Conservation (phyloP, 495 filamentous ascomycete genomes). For the Gamarada debralockiae region DNA sequence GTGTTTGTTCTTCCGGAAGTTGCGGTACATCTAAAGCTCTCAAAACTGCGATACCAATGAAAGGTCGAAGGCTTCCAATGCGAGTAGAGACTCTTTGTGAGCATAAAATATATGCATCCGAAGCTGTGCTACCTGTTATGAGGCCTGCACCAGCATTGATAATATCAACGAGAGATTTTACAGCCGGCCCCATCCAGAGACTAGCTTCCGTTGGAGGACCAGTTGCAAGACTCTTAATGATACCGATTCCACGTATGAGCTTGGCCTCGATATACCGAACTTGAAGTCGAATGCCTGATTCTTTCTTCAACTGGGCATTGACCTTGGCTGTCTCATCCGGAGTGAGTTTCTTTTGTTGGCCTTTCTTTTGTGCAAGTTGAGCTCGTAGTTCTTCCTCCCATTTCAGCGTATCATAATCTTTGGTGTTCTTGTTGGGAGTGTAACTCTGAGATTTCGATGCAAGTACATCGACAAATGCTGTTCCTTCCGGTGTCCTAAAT, state of each 20-base stretch:
- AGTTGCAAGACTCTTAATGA: conserved; percentile 74
- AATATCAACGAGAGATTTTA: conserved; percentile 63
- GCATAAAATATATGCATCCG: conserved; percentile 72
- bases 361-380: conserved; percentile 88
- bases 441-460: conserved; percentile 66
- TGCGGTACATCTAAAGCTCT: conserved; percentile 69
- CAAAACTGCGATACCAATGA: conserved; percentile 84
- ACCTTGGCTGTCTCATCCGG: conserved; percentile 85
- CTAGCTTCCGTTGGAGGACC: conserved; percentile 82
- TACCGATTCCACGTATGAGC: conserved; percentile 75
- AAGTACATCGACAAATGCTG: conserved; percentile 83
- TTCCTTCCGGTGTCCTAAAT: conserved; percentile 82
- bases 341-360: conserved; percentile 84
- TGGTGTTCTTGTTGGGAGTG: conserved; percentile 73
- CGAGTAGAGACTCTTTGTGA: conserved; percentile 68
- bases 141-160: conserved; percentile 76
- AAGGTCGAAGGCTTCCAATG: conserved; percentile 71
- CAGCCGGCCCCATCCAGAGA: conserved; percentile 78
- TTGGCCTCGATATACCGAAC: conserved; percentile 63
- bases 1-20: conserved; percentile 62
- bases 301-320: conserved; percentile 85
- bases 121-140: conserved; percentile 74
- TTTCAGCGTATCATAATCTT: conserved; percentile 92
- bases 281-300: conserved; percentile 67
- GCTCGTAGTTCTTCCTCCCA: conserved; percentile 93